Conservation (phyloP, 306 rosid genomes). For the Alnus rubra region DNA sequence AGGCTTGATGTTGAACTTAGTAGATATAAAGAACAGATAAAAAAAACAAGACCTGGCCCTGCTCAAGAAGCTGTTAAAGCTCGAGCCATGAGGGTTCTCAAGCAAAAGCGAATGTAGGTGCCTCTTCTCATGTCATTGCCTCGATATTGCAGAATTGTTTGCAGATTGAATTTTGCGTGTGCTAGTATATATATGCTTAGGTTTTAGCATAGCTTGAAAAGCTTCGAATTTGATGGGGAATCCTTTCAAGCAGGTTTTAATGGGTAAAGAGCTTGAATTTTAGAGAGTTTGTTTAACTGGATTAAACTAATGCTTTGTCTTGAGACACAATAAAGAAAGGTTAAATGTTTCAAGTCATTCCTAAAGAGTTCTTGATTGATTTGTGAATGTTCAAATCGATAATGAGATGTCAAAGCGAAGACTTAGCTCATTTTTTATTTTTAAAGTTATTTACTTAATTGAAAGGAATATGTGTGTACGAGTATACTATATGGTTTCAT, state of each 20-base stretch:
- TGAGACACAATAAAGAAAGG: neutral
- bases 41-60: constrained; percentile 97
- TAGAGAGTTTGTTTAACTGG: neutral
- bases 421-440: neutral
- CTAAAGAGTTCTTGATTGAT: neutral
- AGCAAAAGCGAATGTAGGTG: constrained; percentile 88
- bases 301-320: neutral
- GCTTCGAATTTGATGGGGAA: neutral
- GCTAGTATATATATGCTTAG: neutral
- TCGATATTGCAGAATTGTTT: neutral
- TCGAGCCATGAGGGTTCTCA: constrained; percentile 94
- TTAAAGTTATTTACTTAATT: constrained; percentile 4
- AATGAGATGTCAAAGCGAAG: neutral
- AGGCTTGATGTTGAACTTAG: constrained; percentile 83
- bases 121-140: constrained; percentile 12
- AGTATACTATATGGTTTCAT: neutral
- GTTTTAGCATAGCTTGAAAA: neutral
- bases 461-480: neutral
- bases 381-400: neutral
- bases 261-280: neutral
- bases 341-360: neutral
- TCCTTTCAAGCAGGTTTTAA: neutral
- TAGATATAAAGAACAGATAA: constrained; percentile 89
- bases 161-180: neutral
- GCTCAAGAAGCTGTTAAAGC: constrained; percentile 90